Evolutionary conservation across 176 grass and related monocot genomes (phyloP).

Genomic region (Coix lacrymajobi): DNA sequence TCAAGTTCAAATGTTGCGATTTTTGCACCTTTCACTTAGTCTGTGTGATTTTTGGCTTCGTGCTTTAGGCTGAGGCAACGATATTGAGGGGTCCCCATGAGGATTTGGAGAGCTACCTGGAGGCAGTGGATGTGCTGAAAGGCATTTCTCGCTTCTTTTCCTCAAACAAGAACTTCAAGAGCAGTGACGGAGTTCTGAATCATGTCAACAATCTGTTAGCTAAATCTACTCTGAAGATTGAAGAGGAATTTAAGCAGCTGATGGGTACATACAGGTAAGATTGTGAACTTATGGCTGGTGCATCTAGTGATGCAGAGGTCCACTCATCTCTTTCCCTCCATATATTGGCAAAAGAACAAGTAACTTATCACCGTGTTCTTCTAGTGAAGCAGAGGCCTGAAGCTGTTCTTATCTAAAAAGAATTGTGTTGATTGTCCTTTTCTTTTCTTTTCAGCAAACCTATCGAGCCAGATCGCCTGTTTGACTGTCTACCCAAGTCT

Average conservation of each 20-base stretch:
- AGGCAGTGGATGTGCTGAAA: conserved; percentile 77
- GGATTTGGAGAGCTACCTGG: conserved; percentile 82
- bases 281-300: not conserved
- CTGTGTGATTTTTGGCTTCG: not conserved
- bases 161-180: conserved; percentile 73
- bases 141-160: conserved; percentile 61
- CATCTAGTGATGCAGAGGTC: not conserved
- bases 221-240: conserved; percentile 71
- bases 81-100: conserved; percentile 85
- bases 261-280: conserved; percentile 62
- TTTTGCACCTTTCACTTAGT: not conserved
- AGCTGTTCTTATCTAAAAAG: not conserved
- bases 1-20: not conserved
- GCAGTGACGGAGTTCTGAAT: conserved; percentile 59
- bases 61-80: conserved; percentile 66
- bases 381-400: not conserved
- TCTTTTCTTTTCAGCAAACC: conserved; percentile 68
- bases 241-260: conserved; percentile 84
- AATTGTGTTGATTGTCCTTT: not conserved
- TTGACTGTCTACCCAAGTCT: conserved; percentile 80
- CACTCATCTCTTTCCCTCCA: not conserved
- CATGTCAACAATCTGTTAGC: conserved; percentile 60
- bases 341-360: not conserved
- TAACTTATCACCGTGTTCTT: not conserved
- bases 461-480: conserved; percentile 75